A percentile compares a stretch with the other conserved stretches of the same genome.
Evolutionary conservation across 2,329 filamentous ascomycete genomes (phyloP).

Genomic region (Ceratocystis albifundus): DNA sequence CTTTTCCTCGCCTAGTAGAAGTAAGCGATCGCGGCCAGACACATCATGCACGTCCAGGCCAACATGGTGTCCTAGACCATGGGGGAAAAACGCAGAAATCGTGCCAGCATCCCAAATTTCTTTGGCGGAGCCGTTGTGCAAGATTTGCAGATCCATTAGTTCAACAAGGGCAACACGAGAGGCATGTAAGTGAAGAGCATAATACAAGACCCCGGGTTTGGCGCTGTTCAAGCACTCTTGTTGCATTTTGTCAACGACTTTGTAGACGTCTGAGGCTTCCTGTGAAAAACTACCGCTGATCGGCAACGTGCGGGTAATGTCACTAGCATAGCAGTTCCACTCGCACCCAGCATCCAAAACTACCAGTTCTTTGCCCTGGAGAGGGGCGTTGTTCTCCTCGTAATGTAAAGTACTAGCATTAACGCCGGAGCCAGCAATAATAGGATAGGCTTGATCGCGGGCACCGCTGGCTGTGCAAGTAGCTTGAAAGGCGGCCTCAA

Average conservation of each 20-base stretch:
- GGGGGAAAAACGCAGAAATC: conserved; percentile 52
- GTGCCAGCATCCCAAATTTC: conserved; percentile 44
- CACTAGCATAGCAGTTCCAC: conserved; percentile 73
- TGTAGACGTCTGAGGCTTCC: conserved; percentile 63
- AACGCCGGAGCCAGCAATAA: conserved; percentile 76
- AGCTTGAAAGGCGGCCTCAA: conserved; percentile 66
- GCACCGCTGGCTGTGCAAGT: conserved; percentile 62
- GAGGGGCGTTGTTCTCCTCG: conserved; percentile 60
- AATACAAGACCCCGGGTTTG: conserved; percentile 57
- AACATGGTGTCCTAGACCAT: conserved; percentile 54
- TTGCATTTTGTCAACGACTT: conserved; percentile 73
- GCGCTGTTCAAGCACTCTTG: conserved; percentile 57
- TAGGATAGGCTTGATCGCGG: conserved; percentile 68
- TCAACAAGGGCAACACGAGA: conserved; percentile 61
- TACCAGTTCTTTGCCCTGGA: conserved; percentile 59
- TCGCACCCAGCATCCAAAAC: conserved; percentile 83
- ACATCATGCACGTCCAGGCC: conserved; percentile 56
- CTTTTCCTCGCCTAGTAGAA: conserved; percentile 28
- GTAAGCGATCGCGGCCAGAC: conserved; percentile 33
- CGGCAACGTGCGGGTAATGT: conserved; percentile 82
- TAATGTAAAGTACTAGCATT: conserved; percentile 86
- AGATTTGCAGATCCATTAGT: conserved; percentile 58
- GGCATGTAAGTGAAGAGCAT: conserved; percentile 61
- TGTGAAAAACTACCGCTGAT: conserved; percentile 55
- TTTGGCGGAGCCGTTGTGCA: conserved; percentile 49